Evolutionary conservation across 148 eudicot species (phyloP).

Genomic region (Vaccinium darrowii): DNA sequence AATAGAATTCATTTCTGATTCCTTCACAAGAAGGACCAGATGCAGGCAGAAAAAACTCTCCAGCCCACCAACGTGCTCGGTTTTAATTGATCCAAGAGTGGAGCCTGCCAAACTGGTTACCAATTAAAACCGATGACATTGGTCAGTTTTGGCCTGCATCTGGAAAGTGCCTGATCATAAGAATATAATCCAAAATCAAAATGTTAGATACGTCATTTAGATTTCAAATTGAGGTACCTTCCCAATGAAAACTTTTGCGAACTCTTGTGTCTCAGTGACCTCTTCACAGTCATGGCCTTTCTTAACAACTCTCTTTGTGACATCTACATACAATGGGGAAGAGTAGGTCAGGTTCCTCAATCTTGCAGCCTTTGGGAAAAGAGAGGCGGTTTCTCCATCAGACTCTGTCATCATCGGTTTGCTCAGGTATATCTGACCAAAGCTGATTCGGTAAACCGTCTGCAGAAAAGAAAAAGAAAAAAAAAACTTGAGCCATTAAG

Average conservation of each 20-base stretch:
- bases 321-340: constrained; percentile 93
- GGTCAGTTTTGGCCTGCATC: background rate
- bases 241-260: constrained; percentile 89
- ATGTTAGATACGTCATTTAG: background rate
- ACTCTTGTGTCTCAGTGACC: constrained; percentile 80
- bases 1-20: background rate
- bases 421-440: constrained; percentile 62
- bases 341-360: constrained; percentile 91
- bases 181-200: background rate
- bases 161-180: background rate
- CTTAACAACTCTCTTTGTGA: constrained; percentile 69
- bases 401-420: constrained; percentile 76
- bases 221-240: constrained; percentile 45
- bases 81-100: background rate
- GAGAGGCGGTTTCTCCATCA: constrained; percentile 83
- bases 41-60: background rate
- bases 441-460: constrained; percentile 69
- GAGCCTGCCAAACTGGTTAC: background rate
- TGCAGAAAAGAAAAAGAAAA: constrained; percentile 30
- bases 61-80: background rate
- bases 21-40: background rate
- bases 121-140: background rate
- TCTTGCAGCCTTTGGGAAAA: constrained; percentile 96
- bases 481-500: background rate
- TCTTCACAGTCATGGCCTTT: constrained; percentile 98